Base-by-base conservation (phyloP, 2,329 filamentous ascomycete species). In the Cladosporium phlei region DNA sequence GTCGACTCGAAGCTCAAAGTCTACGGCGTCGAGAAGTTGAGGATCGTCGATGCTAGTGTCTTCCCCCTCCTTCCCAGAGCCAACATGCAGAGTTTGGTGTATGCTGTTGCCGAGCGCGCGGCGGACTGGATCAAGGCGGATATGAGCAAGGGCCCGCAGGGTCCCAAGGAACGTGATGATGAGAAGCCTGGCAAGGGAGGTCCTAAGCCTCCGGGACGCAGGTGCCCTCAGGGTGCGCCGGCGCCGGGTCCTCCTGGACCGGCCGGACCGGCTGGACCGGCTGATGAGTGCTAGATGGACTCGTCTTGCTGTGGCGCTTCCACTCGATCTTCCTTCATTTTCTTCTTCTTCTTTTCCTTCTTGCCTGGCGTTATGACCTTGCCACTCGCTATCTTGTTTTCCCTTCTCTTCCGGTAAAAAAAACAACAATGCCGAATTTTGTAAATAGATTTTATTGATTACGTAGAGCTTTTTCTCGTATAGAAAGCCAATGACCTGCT, bases 41-140 rank as follows among this genome's bases (percentile, higher is more conserved):
- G 59, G 8, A 51, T 62, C 14, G 50, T 63, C 11, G 58, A 64
- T 47, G 59, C 60, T 5, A 55, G 51, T 46, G 52, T 59, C 10
- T 38, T 61, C 21, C 60, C 59, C 5, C 47, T 61, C 30, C 50
- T 55, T 19, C 55, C 54, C 12, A 34, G 42, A 10, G 48, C 43
- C 1, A 49, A 50, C 32, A 32, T 48, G 45, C 48, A 50, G 40
- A 50, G 34, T 16, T 17, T 45, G n/a, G 44, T 51, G 21, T 52
- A 52, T 40, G 51, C 51, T 7, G 38, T 52, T 14, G 51, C 51
- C 5, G 51, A 52, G 48, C 50, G 49, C n/a, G 37, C 38, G 20
- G 38, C 27, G 19, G 38, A 32, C 4, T 42, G 38, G 38, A 25
- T 42, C 34, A 38, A 38, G 34, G 20, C 19, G 10, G 49, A 38